These are phyloP conservation scores for Noccaea caerulescens DNA, from an alignment of 345 rosid genomes.

Conservation along the genomic window DNA sequence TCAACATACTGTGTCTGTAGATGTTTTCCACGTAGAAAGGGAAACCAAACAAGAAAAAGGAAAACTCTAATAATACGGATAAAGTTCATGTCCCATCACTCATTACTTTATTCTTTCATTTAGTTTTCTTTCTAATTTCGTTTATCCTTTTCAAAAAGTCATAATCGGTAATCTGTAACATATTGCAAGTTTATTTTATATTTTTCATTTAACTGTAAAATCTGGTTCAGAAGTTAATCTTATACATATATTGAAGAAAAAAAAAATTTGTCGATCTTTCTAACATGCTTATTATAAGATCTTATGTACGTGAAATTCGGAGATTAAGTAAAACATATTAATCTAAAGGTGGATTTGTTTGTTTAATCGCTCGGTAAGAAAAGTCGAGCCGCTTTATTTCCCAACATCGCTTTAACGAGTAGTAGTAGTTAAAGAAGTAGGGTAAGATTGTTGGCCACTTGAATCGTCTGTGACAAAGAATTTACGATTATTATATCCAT, in stretches of 20 bases:
- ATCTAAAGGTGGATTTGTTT: conserved; percentile 12
- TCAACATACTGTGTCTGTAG: conserved; percentile 5
- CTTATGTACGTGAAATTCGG: background rate
- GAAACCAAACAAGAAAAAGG: background rate
- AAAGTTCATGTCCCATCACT: conserved; percentile 43
- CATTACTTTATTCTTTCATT: conserved; percentile 26
- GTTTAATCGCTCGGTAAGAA: conserved; percentile 24
- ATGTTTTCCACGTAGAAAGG: conserved; percentile 38
- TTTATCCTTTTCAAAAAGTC: background rate
- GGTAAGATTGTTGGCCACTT: conserved; percentile 48
- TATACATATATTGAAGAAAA: background rate
- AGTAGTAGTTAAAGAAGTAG: conserved; percentile 47
- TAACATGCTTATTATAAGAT: conserved; percentile 3
- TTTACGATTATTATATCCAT: conserved; percentile 33
- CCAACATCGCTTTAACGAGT: conserved; percentile 40
- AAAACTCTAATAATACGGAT: conserved; percentile 36
- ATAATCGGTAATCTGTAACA: conserved; percentile 1
- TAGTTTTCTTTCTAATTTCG: conserved; percentile 30
- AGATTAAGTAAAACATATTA: conserved; percentile 14
- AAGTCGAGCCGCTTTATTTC: conserved; percentile 44
- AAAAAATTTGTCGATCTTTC: background rate
- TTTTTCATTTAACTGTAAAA: background rate
- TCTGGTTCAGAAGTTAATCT: background rate
- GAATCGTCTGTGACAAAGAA: conserved; percentile 36
- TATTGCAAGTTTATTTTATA: background rate